These are phyloP conservation scores for Tuber brumale DNA, from an alignment of 495 filamentous ascomycete species.

Conservation along the genomic window DNA sequence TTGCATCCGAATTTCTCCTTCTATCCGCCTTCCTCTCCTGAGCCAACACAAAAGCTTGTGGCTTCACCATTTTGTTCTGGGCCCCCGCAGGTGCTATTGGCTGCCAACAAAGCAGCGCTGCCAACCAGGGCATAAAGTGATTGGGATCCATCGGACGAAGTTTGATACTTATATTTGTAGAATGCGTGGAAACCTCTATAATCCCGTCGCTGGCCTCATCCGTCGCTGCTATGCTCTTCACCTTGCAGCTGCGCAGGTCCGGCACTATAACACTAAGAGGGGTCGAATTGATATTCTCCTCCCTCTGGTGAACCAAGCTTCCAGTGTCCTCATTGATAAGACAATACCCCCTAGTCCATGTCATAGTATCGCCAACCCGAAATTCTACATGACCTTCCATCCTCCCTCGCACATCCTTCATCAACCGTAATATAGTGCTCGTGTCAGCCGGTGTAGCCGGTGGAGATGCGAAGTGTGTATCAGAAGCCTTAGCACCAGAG, in stretches of 20 bases:
- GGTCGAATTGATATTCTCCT: constrained; percentile 47
- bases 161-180: constrained; percentile 62
- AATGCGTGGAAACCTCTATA: constrained; percentile 67
- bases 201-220: constrained; percentile 62
- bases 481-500: constrained; percentile 25
- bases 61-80: constrained; percentile 66
- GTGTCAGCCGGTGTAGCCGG: constrained; percentile 57
- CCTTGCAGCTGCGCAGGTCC: constrained; percentile 80
- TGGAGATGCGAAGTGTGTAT: constrained; percentile 18
- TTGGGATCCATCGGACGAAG: constrained; percentile 65
- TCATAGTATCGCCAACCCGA: constrained; percentile 49
- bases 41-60: constrained; percentile 50
- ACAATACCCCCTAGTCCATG: constrained; percentile 58
- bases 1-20: constrained; percentile 57
- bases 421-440: constrained; percentile 58
- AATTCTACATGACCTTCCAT: constrained; percentile 68
- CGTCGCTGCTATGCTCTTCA: constrained; percentile 58
- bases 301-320: constrained; percentile 56
- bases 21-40: constrained; percentile 49
- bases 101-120: constrained; percentile 90
- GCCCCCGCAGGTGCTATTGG: constrained; percentile 71
- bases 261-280: constrained; percentile 54
- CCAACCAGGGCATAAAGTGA: constrained; percentile 86
- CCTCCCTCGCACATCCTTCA: constrained; percentile 60
- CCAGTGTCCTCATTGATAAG: constrained; percentile 63